phyloP scores from a whole-genome alignment of 2,329 filamentous ascomycete species.

The Alternaria atra region DNA sequence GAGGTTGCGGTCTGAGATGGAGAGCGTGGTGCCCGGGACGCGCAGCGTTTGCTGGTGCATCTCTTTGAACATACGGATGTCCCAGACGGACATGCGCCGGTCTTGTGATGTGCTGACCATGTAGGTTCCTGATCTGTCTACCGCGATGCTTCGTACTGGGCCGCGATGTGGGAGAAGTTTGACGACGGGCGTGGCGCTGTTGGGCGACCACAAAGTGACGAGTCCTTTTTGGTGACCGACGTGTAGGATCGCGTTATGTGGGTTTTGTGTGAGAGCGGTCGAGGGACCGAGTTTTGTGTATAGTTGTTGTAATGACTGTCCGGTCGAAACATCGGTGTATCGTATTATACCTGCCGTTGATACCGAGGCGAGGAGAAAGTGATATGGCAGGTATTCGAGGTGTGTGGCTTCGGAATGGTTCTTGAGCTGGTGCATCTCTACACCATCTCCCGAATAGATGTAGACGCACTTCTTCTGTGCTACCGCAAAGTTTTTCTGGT shows the following conservation, averaged over 20 bases:
- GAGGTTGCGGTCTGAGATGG: slow-evolving; percentile 88
- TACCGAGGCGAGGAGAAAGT: slow-evolving; percentile 90
- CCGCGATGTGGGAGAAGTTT: slow-evolving; percentile 91
- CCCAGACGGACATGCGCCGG: slow-evolving; percentile 92
- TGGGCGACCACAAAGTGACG: slow-evolving; percentile 95
- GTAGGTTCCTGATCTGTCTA: slow-evolving; percentile 91
- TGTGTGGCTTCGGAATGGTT: slow-evolving; percentile 91
- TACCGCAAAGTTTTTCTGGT: slow-evolving; percentile 92
- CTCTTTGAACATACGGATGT: slow-evolving; percentile 92
- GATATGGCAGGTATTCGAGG: slow-evolving; percentile 96
- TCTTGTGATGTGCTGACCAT: slow-evolving; percentile 96
- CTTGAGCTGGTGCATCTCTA: slow-evolving; percentile 89
- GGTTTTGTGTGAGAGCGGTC: slow-evolving; percentile 85
- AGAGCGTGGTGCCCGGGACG: slow-evolving; percentile 81
- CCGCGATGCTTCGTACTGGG: slow-evolving; percentile 82
- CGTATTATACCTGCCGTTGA: slow-evolving; percentile 80
- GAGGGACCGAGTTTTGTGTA: slow-evolving; percentile 86
- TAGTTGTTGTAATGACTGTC: slow-evolving; percentile 84
- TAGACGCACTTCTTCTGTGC: slow-evolving; percentile 97
- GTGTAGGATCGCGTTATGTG: slow-evolving; percentile 90
- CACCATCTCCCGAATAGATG: slow-evolving; percentile 91
- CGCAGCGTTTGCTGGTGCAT: slow-evolving; percentile 83
- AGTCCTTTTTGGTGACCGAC: slow-evolving; percentile 94
- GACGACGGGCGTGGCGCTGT: slow-evolving; percentile 83
- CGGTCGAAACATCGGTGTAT: slow-evolving; percentile 97